phyloP scores from a whole-genome alignment of 345 rosid species.

The Trapa bicornis region DNA sequence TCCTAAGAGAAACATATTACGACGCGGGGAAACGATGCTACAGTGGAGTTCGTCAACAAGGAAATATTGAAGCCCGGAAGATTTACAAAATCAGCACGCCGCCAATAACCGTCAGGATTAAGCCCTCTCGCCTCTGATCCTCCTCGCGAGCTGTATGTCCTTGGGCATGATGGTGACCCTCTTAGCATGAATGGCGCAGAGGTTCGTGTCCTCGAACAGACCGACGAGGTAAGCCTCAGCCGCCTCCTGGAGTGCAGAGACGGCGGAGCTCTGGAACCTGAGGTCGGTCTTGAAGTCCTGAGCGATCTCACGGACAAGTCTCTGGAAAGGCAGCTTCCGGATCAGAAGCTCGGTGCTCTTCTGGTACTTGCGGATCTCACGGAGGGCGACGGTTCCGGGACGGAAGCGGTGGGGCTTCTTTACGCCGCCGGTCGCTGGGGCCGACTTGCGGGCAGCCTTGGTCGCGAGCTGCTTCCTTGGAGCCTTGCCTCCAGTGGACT shows the following conservation, averaged over 20 bases:
- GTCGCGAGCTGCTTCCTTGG: constrained; percentile 97
- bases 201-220: too few relatives aligned
- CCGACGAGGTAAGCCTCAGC: too few relatives aligned
- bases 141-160: too few relatives aligned
- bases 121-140: too few relatives aligned
- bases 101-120: too few relatives aligned
- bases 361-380: constrained; percentile 5
- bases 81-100: too few relatives aligned
- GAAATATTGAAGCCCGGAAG: too few relatives aligned
- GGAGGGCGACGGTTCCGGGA: constrained; percentile 2
- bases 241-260: background rate
- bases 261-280: constrained; percentile 4
- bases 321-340: constrained; percentile 4
- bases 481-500: constrained; percentile 94
- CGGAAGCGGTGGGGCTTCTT: constrained; percentile 5
- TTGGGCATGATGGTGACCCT: too few relatives aligned
- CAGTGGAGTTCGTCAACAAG: too few relatives aligned
- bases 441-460: constrained; percentile 16
- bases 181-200: too few relatives aligned
- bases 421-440: constrained; percentile 1
- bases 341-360: constrained; percentile 2
- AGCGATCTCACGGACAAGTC: constrained; percentile 1
- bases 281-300: constrained; percentile 4
- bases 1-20: too few relatives aligned
- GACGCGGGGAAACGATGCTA: too few relatives aligned